A percentile compares a stretch with the other conserved stretches of the same genome.
phyloP scores from a whole-genome alignment of 2,329 filamentous ascomycete genomes.

The Fusarium coicis region DNA sequence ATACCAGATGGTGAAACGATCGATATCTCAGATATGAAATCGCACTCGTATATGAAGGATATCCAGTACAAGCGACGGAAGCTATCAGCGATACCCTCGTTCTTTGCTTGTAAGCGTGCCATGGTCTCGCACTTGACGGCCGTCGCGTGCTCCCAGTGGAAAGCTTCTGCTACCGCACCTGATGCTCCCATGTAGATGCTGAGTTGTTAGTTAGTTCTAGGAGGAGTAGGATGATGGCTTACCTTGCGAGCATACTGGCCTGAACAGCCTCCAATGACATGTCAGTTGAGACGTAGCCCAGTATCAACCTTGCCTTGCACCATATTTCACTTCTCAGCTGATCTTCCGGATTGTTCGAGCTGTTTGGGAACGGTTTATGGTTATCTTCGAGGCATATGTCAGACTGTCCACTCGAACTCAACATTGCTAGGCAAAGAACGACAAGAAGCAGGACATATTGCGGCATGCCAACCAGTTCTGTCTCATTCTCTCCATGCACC shows the following conservation, averaged over 20 bases:
- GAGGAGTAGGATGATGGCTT: rapidly evolving
- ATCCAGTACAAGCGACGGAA: slow-evolving; percentile 47
- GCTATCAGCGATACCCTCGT: slow-evolving; percentile 17
- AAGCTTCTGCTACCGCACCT: slow-evolving; percentile 39
- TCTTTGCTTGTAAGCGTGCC: slow-evolving; percentile 14
- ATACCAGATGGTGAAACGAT: slow-evolving; percentile 45
- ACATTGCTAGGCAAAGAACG: slow-evolving; percentile 4
- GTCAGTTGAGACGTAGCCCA: slow-evolving; percentile 35
- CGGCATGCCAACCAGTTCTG: neutral
- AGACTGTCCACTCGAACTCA: neutral
- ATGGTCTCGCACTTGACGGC: slow-evolving; percentile 45
- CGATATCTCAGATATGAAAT: slow-evolving; percentile 47
- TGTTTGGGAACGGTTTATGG: too few species aligned
- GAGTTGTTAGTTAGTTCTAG: neutral
- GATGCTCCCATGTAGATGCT: slow-evolving; percentile 43
- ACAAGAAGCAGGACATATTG: slow-evolving; percentile 9
- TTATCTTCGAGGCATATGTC: neutral
- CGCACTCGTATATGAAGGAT: slow-evolving; percentile 46
- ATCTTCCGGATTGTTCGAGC: neutral
- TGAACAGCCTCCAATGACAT: slow-evolving; percentile 41
- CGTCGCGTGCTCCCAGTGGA: slow-evolving; percentile 42
- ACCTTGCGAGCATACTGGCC: slow-evolving; percentile 46
- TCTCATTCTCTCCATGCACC: neutral
- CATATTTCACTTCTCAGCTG: slow-evolving; percentile 15
- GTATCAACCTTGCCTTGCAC: slow-evolving; percentile 39